These are phyloP conservation scores for Neofusicoccum kwambonambiense DNA, from an alignment of 2,329 filamentous ascomycete species.

Conservation along the genomic window DNA sequence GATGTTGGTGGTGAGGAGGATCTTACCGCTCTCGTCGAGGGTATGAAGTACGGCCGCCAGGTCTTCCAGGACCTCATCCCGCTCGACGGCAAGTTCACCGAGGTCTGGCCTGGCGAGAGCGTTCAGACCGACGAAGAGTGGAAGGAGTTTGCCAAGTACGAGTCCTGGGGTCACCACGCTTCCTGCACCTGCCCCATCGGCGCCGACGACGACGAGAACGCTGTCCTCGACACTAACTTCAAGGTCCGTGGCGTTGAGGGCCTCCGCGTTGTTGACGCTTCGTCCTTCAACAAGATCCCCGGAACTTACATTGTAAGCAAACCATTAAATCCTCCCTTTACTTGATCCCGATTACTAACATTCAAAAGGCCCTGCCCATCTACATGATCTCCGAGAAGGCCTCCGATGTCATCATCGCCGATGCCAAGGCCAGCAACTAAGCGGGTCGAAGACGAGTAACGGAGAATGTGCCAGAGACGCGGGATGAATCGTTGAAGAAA, in stretches of 20 bases:
- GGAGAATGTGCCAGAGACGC: no score
- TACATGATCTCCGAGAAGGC: slow-evolving; percentile 64
- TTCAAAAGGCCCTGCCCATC: slow-evolving; percentile 30
- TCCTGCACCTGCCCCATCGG: slow-evolving; percentile 58
- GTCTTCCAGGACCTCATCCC: slow-evolving; percentile 25
- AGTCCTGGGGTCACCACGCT: slow-evolving; percentile 53
- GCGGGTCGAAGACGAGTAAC: no score
- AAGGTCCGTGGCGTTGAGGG: slow-evolving; percentile 56
- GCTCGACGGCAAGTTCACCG: slow-evolving; percentile 36
- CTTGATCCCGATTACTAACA: no score
- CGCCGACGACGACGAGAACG: slow-evolving; percentile 51
- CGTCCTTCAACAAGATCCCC: slow-evolving; percentile 56
- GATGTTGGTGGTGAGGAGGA: slow-evolving; percentile 51
- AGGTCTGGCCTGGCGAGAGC: slow-evolving; percentile 43
- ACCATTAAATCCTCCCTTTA: no score
- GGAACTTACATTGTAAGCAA: no score
- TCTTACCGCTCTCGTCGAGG: slow-evolving; percentile 55
- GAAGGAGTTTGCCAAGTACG: slow-evolving; percentile 30
- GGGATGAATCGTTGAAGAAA: no score
- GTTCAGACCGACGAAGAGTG: slow-evolving; percentile 46
- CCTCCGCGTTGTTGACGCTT: slow-evolving; percentile 62
- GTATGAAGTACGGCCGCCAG: slow-evolving; percentile 52
- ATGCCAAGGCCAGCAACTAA: neutral
- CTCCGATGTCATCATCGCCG: slow-evolving; percentile 43
- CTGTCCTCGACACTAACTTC: slow-evolving; percentile 58